Conservation (phyloP, 2,329 filamentous ascomycete genomes). For the Pleomassaria siparia region DNA sequence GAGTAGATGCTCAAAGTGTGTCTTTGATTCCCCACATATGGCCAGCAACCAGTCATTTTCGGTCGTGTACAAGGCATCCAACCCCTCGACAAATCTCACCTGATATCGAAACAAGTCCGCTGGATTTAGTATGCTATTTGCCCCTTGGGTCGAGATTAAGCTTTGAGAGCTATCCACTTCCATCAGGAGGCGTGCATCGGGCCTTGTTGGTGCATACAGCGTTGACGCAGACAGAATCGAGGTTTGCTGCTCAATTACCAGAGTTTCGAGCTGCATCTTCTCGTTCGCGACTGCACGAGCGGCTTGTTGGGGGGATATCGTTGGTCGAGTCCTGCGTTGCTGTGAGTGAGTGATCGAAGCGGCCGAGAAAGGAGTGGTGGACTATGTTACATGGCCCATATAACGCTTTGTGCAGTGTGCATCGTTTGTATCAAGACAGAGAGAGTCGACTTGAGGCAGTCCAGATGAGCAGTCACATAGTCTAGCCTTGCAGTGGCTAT, state of each 20-base stretch:
- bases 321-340: conserved; percentile 27
- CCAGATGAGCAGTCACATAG: conserved; percentile 40
- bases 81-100: conserved; percentile 24
- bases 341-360: conserved; percentile 2
- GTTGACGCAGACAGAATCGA: conserved; percentile 30
- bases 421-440: conserved; percentile 43
- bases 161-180: conserved; percentile 35
- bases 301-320: conserved; percentile 35
- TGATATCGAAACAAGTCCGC: conserved; percentile 32
- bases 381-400: conserved; percentile 38
- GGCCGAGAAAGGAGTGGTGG: no score
- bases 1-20: conserved; percentile 30
- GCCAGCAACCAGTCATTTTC: conserved; percentile 26
- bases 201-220: conserved; percentile 18
- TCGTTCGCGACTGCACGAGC: conserved; percentile 38
- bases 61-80: conserved; percentile 21
- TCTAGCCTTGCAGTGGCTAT: conserved; percentile 21
- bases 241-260: conserved; percentile 45
- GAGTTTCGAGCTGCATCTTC: conserved; percentile 37
- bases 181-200: conserved; percentile 25
- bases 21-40: conserved; percentile 25
- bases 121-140: conserved; percentile 15
- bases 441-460: conserved; percentile 37
- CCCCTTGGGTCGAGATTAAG: conserved; percentile 14
- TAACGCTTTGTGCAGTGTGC: conserved; percentile 41